phyloP scores from a whole-genome alignment of 1,139 yeast species.

The Blastobotrys petasosporus region DNA sequence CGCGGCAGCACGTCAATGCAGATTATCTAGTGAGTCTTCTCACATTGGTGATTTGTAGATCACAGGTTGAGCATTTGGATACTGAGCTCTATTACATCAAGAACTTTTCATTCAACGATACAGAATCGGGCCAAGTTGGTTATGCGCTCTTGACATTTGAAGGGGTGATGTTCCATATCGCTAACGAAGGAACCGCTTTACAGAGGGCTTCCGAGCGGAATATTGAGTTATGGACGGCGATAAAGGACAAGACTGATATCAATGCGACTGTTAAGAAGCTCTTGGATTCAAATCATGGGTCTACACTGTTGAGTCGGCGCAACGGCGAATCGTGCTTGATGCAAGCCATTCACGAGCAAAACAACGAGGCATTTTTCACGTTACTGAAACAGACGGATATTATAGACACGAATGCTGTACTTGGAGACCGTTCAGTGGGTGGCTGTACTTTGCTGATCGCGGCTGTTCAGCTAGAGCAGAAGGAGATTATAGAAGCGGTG shows the following conservation, averaged over 20 bases:
- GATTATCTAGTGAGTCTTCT: slow-evolving; percentile 72
- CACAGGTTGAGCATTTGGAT: slow-evolving; percentile 53
- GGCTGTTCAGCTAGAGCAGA: slow-evolving; percentile 54
- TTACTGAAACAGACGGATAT: slow-evolving; percentile 44
- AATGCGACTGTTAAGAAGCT: slow-evolving; percentile 2
- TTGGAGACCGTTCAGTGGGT: slow-evolving; percentile 54
- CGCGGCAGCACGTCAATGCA: slow-evolving; percentile 52
- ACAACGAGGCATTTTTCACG: slow-evolving; percentile 37
- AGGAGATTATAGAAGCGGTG: slow-evolving; percentile 44
- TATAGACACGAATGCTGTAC: slow-evolving; percentile 59
- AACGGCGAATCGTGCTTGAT: slow-evolving; percentile 60
- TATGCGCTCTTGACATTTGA: slow-evolving; percentile 74
- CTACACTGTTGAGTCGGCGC: slow-evolving; percentile 48
- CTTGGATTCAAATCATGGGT: slow-evolving; percentile 28
- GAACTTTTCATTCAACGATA: slow-evolving; percentile 48
- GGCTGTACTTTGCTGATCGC: slow-evolving; percentile 53
- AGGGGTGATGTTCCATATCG: slow-evolving; percentile 66
- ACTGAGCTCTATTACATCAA: slow-evolving; percentile 63
- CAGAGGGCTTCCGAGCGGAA: slow-evolving; percentile 44
- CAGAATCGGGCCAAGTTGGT: slow-evolving; percentile 49
- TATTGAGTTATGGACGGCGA: slow-evolving; percentile 48
- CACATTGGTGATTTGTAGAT: slow-evolving; percentile 62
- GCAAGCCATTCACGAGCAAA: slow-evolving; percentile 24
- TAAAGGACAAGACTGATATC: slow-evolving; percentile 23
- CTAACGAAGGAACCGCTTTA: slow-evolving; percentile 41